Conservation (phyloP, 1,284 basidiomycete genomes). For the Veloboletus limbatus region DNA sequence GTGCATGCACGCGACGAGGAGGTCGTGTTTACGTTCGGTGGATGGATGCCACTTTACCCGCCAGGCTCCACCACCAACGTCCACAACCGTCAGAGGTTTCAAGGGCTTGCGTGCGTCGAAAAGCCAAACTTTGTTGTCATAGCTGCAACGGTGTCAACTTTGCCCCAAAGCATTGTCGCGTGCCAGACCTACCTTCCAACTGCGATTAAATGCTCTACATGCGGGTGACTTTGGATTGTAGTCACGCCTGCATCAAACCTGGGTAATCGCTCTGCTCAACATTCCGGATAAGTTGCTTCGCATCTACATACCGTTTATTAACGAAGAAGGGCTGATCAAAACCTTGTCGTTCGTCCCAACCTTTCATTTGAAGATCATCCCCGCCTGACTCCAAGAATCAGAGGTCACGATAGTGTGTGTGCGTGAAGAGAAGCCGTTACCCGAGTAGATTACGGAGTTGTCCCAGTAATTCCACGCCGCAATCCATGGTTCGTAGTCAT, state of each 20-base stretch:
- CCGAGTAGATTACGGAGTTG: slow-evolving; percentile 77
- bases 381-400: slow-evolving; percentile 61
- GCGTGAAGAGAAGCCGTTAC: slow-evolving; percentile 39
- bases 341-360: slow-evolving; percentile 84
- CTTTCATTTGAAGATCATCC: slow-evolving; percentile 88
- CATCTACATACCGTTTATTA: slow-evolving; percentile 63
- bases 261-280: slow-evolving; percentile 2
- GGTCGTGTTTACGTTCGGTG: slow-evolving; percentile 53
- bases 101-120: slow-evolving; percentile 80
- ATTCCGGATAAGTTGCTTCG: not conserved
- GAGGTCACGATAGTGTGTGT: not conserved
- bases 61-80: slow-evolving; percentile 93
- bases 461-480: slow-evolving; percentile 89
- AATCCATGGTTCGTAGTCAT: slow-evolving; percentile 95
- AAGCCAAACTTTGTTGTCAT: slow-evolving; percentile 79
- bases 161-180: not conserved
- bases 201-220: slow-evolving; percentile 78
- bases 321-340: slow-evolving; percentile 61
- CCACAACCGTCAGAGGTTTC: slow-evolving; percentile 55
- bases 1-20: slow-evolving; percentile 95
- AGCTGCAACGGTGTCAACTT: slow-evolving; percentile 48
- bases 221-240: slow-evolving; percentile 82
- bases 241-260: slow-evolving; percentile 92
- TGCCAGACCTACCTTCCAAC: slow-evolving; percentile 73
- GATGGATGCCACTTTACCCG: slow-evolving; percentile 94